phyloP scores from a whole-genome alignment of 441 rosid species.

The Aquilaria agallochum region DNA sequence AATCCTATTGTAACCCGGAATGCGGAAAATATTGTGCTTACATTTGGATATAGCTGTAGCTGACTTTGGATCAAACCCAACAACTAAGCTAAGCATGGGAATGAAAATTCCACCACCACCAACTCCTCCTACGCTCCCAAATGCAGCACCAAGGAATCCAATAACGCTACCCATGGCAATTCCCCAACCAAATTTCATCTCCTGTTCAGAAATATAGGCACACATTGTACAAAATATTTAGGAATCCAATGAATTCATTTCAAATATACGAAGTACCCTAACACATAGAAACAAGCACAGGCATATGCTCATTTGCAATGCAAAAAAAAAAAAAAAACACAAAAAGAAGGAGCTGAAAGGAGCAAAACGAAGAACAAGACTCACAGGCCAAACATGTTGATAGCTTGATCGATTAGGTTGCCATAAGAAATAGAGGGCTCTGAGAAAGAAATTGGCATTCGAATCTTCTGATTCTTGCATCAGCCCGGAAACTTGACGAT shows the following conservation, averaged over 20 bases:
- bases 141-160: constrained; percentile 63
- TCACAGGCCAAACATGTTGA: constrained; percentile 87
- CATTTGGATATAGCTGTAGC: constrained; percentile 58
- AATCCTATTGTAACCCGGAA: no score
- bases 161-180: constrained; percentile 36
- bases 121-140: constrained; percentile 70
- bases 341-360: neutral
- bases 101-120: constrained; percentile 70
- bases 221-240: neutral
- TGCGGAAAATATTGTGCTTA: constrained; percentile 13
- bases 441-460: constrained; percentile 32
- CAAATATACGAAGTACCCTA: neutral
- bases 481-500: constrained; percentile 19
- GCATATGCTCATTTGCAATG: neutral
- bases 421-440: constrained; percentile 55
- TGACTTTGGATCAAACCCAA: constrained; percentile 61
- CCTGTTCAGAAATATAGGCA: constrained; percentile 18
- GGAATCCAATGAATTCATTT: neutral
- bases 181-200: constrained; percentile 46
- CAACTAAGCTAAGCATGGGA: constrained; percentile 53
- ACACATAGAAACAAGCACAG: neutral
- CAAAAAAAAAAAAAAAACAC: neutral
- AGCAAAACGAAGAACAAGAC: constrained; percentile 3
- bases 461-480: constrained; percentile 16
- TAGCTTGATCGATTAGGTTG: constrained; percentile 50